Percentiles rank a stretch among this genome's conserved stretches.
Evolutionary conservation across 768 basidiomycete genomes (phyloP).

Genomic region (Holtermanniella nyarrowii): DNA sequence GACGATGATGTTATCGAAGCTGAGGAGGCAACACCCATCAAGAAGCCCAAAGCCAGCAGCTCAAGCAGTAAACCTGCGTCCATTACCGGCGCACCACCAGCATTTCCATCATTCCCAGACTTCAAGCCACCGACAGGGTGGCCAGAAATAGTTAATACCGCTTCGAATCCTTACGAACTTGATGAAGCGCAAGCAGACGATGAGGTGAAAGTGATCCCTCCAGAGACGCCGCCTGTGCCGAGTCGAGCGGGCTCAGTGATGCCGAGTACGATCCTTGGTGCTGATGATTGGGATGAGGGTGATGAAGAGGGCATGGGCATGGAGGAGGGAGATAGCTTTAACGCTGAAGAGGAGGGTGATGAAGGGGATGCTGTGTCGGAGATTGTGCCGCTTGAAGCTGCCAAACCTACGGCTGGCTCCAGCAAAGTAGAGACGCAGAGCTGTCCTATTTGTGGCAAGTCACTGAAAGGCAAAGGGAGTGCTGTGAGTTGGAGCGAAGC

Average conservation of each 20-base stretch:
- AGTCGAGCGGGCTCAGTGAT: background rate
- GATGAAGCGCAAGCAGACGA: conserved; percentile 13
- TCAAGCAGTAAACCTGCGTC: conserved; percentile 2
- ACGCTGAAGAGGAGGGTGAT: conserved; percentile 20
- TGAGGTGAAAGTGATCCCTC: conserved; percentile 3
- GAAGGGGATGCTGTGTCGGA: conserved; percentile 23
- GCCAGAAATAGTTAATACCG: conserved; percentile 31
- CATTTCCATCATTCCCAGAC: conserved; percentile 4
- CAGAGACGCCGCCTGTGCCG: background rate
- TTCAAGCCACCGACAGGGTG: conserved; percentile 23
- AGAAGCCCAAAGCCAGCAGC: conserved; percentile 1
- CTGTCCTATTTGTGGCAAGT: conserved; percentile 32
- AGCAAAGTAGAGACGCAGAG: conserved; percentile 5
- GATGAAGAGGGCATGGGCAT: conserved; percentile 56
- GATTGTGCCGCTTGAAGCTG: background rate
- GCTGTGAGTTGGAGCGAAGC: conserved; percentile 28
- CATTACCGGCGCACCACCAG: background rate
- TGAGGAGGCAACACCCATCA: background rate
- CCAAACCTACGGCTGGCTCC: background rate
- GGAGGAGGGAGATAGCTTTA: conserved; percentile 26
- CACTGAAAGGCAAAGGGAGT: conserved; percentile 25
- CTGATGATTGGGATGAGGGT: conserved; percentile 55
- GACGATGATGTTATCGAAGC: conserved; percentile 16
- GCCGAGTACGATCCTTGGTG: background rate
- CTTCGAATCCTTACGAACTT: conserved; percentile 3